phyloP scores from a whole-genome alignment of 2,329 filamentous ascomycete genomes.

The Paramyrothecium sp. region DNA sequence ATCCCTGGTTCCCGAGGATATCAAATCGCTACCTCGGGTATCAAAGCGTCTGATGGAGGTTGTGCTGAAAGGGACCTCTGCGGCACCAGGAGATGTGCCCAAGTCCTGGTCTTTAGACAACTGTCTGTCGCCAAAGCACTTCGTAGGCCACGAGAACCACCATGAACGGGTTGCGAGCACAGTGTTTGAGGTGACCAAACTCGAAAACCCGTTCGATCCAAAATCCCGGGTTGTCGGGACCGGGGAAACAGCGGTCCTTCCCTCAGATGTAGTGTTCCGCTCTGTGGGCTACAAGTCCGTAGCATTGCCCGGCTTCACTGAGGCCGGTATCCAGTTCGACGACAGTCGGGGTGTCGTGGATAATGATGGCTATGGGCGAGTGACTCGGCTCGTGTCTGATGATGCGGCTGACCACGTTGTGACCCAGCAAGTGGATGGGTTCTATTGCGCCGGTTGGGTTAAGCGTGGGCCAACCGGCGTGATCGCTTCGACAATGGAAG shows the following conservation, averaged over 20 bases:
- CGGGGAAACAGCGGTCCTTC: slow-evolving; percentile 50
- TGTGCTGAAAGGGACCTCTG: slow-evolving; percentile 69
- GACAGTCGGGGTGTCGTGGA: slow-evolving; percentile 69
- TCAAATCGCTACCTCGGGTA: slow-evolving; percentile 70
- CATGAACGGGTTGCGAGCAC: slow-evolving; percentile 59
- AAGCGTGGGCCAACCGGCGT: slow-evolving; percentile 93
- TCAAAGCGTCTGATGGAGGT: slow-evolving; percentile 78
- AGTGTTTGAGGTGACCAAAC: slow-evolving; percentile 61
- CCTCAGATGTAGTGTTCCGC: slow-evolving; percentile 75
- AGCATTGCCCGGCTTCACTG: slow-evolving; percentile 69
- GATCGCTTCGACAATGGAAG: slow-evolving; percentile 93
- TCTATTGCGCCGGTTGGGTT: slow-evolving; percentile 96
- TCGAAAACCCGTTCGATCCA: slow-evolving; percentile 56
- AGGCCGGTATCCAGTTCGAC: slow-evolving; percentile 78
- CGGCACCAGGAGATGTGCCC: slow-evolving; percentile 41
- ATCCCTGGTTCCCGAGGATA: slow-evolving; percentile 64
- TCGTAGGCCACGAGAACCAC: slow-evolving; percentile 50
- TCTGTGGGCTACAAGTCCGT: slow-evolving; percentile 94
- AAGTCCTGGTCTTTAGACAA: slow-evolving; percentile 86
- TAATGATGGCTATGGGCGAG: slow-evolving; percentile 78
- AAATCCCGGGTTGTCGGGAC: slow-evolving; percentile 46
- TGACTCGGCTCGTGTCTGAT: slow-evolving; percentile 41
- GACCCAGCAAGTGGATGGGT: slow-evolving; percentile 55
- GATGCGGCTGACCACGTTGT: slow-evolving; percentile 23
- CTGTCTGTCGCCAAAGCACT: slow-evolving; percentile 73